These are phyloP conservation scores for Parascedosporium putredinis DNA, from an alignment of 2,329 filamentous ascomycete species.

Conservation along the genomic window DNA sequence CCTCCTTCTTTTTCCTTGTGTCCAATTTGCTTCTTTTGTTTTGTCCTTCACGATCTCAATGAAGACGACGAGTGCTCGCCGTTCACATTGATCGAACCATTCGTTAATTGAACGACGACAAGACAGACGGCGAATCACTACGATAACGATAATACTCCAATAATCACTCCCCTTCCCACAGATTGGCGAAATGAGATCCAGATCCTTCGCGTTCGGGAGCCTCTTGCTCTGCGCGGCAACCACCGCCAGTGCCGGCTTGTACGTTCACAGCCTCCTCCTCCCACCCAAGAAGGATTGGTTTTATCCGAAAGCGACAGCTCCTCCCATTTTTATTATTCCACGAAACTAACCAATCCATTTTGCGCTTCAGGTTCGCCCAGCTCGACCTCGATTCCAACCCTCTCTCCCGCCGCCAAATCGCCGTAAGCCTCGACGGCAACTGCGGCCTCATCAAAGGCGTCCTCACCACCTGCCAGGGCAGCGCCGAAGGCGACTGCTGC, in stretches of 20 bases:
- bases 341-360: not conserved
- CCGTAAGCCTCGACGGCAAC: constrained; percentile 5
- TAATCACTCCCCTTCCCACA: too few species aligned
- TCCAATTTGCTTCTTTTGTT: too few species aligned
- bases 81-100: too few species aligned
- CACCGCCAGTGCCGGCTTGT: not conserved
- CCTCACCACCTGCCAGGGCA: constrained; percentile 2
- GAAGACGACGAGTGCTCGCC: too few species aligned
- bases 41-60: too few species aligned
- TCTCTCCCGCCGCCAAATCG: not conserved
- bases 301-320: too few species aligned
- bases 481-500: constrained; percentile 19
- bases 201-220: not conserved
- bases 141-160: too few species aligned
- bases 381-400: not conserved
- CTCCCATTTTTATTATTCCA: too few species aligned
- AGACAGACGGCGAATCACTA: too few species aligned
- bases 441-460: constrained; percentile 7
- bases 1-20: too few species aligned
- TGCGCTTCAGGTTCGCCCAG: not conserved
- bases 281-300: too few species aligned
- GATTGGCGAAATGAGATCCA: not conserved
- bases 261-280: not conserved
- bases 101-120: too few species aligned
- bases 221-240: not conserved